Conservation (phyloP, 1,139 yeast genomes). For the Schwanniomyces etchellsii region DNA sequence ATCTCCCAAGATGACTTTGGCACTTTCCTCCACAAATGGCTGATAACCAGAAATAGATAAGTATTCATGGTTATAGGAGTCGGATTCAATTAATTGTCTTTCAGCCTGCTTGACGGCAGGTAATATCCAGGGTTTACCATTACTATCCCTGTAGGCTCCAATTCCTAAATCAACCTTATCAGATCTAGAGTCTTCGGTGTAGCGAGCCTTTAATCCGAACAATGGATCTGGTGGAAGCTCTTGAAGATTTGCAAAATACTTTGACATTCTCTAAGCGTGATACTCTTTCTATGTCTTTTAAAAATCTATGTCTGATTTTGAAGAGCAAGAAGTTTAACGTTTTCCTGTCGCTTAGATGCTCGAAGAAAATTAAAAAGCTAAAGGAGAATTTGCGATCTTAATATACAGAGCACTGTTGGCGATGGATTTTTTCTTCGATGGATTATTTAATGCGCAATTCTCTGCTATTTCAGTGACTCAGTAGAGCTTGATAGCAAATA, state of each 20-base stretch:
- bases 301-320: constrained; percentile 1
- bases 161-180: constrained; percentile 87
- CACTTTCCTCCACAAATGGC: constrained; percentile 65
- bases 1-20: constrained; percentile 72
- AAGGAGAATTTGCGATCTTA: too few species aligned
- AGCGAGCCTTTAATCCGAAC: constrained; percentile 79
- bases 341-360: background rate
- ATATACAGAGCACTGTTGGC: too few species aligned
- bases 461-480: too few species aligned
- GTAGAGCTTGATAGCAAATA: too few species aligned
- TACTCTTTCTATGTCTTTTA: too few species aligned
- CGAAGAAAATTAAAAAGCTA: too few species aligned
- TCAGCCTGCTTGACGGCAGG: constrained; percentile 83
- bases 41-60: constrained; percentile 76
- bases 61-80: constrained; percentile 84
- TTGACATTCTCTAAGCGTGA: constrained; percentile 32
- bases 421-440: too few species aligned
- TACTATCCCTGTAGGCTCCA: constrained; percentile 93
- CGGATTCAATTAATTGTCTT: constrained; percentile 37
- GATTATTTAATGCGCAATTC: too few species aligned
- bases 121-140: constrained; percentile 90
- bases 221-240: constrained; percentile 73
- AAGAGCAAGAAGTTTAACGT: background rate
- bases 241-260: constrained; percentile 41
- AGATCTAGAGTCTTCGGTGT: constrained; percentile 53